Evolutionary conservation across 2,329 filamentous ascomycete species (phyloP), one percentile per base, ranked within the genome.

Genomic region (Exophiala aquamarina): DNA sequence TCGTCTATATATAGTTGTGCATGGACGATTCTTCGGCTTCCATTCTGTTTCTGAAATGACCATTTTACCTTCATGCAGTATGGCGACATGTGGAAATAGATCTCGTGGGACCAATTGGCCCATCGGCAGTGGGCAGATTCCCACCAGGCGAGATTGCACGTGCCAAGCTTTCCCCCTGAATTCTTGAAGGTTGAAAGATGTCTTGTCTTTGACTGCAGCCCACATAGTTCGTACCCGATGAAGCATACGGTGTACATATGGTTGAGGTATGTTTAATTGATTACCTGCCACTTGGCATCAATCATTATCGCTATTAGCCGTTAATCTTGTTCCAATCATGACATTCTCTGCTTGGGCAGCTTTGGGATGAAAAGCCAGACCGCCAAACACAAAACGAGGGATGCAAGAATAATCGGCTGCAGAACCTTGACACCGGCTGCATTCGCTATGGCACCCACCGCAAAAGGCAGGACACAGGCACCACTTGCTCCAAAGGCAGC

Each of bases 401-500:
- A 45, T n/a, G 84, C 55, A 28, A 57, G 43, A 33, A 80, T 68
- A 54, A 80, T 73, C 3, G 79, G 78, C 63, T 81, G 78, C 53
- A 82, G 58, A 1, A 80, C 76, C 57, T 74, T 66, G 15, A 82
- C 77, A 9, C 79, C 79, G 47, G 70, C 73, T 0, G 69, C 67
- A 60, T 81, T 75, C 2, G 66, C 67, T 43, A 70, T 67, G 18
- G 65, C 64, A 19, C 66, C 68, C 15, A 67, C 63, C 21, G 63
- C 61, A 47, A 68, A 69, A 5, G 67, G 67, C 19, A 70, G 57
- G 5, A 65, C 54, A 14, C 59, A 60, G 2, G 82, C 86, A 1
- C 87, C 87, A 4, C 76, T 79, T 0, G 86, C 84, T 1, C 87
- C 83, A 59, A 92, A 90, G 0, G 87, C 87, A 52, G 92, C 86